These are phyloP conservation scores for Scutellaria barbata DNA, from an alignment of 257 asterid genomes.

Conservation along the genomic window DNA sequence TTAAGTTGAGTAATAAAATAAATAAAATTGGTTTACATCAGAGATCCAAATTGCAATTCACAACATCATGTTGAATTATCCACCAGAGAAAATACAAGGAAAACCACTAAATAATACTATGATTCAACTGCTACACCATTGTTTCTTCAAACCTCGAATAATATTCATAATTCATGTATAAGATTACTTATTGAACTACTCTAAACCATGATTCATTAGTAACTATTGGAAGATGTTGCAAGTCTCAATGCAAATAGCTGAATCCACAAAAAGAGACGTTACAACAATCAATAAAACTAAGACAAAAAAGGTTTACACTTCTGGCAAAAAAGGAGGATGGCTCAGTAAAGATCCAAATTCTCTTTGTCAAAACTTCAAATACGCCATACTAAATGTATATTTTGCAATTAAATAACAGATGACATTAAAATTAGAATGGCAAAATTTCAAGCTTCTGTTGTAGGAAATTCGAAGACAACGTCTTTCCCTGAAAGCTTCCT, in stretches of 20 bases:
- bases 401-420: conserved; percentile 20
- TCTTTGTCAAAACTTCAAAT: conserved; percentile 47
- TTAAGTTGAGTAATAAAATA: no score
- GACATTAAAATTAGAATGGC: background rate
- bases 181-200: no score
- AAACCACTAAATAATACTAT: no score
- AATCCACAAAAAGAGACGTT: background rate
- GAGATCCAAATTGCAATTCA: no score
- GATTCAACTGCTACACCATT: no score
- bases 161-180: no score
- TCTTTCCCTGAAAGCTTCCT: conserved; percentile 66
- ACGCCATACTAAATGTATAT: conserved; percentile 32
- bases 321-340: conserved; percentile 20
- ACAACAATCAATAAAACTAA: background rate
- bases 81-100: no score
- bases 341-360: conserved; percentile 18
- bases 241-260: background rate
- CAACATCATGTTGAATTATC: no score
- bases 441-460: conserved; percentile 39
- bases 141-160: no score
- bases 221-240: background rate
- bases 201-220: no score
- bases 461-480: conserved; percentile 53
- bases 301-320: conserved; percentile 26
- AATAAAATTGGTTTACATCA: no score